Evolutionary conservation across 257 asterid genomes (phyloP).

Genomic region (Capsicum baccatum): DNA sequence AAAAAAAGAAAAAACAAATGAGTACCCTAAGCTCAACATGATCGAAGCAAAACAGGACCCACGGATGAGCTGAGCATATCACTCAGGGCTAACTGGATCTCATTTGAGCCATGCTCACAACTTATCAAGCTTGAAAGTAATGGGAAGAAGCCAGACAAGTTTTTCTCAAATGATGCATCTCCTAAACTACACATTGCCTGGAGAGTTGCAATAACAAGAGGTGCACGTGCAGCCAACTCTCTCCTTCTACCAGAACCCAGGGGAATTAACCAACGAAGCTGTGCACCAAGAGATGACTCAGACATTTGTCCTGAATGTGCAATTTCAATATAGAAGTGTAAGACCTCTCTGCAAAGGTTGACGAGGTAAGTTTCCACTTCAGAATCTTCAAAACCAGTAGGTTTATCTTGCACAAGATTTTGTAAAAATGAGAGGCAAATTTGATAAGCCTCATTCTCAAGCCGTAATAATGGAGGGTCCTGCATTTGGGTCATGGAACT

Average conservation of each 20-base stretch:
- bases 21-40: constrained; percentile 58
- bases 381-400: constrained; percentile 61
- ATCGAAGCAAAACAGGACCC: constrained; percentile 83
- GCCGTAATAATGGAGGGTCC: constrained; percentile 98
- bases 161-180: constrained; percentile 79
- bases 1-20: constrained; percentile 25
- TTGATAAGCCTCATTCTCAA: constrained; percentile 95
- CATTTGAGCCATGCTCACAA: constrained; percentile 95
- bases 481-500: constrained; percentile 93
- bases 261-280: constrained; percentile 73
- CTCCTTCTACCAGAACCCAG: constrained; percentile 86
- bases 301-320: constrained; percentile 53
- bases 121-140: constrained; percentile 79
- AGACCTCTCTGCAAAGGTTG: constrained; percentile 80
- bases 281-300: constrained; percentile 47
- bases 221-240: constrained; percentile 95
- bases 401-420: constrained; percentile 69
- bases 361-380: constrained; percentile 81
- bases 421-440: constrained; percentile 83
- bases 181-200: constrained; percentile 85
- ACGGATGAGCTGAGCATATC: constrained; percentile 84
- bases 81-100: constrained; percentile 85
- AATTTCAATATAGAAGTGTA: constrained; percentile 73
- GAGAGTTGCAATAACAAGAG: constrained; percentile 78
- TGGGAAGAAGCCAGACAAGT: constrained; percentile 73